phyloP scores from a whole-genome alignment of 2,329 filamentous ascomycete genomes.

The Knoxdaviesia proteae region DNA sequence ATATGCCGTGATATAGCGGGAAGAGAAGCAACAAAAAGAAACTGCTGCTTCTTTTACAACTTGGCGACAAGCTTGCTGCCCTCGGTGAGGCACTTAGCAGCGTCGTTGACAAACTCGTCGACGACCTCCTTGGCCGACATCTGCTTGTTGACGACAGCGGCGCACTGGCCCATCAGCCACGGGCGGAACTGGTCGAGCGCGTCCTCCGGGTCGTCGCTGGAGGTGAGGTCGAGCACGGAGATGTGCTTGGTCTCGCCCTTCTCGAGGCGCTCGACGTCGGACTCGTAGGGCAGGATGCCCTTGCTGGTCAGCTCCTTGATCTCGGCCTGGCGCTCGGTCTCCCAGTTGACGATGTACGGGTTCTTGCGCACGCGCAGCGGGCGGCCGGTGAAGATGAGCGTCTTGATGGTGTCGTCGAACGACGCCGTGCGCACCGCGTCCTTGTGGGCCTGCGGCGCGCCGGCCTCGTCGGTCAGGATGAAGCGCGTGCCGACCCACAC shows the following conservation, averaged over 20 bases:
- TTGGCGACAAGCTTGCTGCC: slow-evolving; percentile 51
- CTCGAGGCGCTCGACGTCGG: slow-evolving; percentile 70
- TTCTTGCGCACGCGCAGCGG: slow-evolving; percentile 88
- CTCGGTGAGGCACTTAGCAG: slow-evolving; percentile 46
- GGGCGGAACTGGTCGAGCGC: slow-evolving; percentile 79
- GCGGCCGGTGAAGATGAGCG: slow-evolving; percentile 95
- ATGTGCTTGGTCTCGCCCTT: slow-evolving; percentile 22
- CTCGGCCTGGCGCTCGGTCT: slow-evolving; percentile 72
- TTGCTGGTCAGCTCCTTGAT: slow-evolving; percentile 81
- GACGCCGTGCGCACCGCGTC: slow-evolving; percentile 80
- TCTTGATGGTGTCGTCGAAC: slow-evolving; percentile 91
- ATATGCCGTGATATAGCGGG: background rate
- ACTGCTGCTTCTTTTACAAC: slow-evolving; percentile 27
- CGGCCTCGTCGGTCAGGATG: slow-evolving; percentile 82
- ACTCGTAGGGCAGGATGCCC: slow-evolving; percentile 83
- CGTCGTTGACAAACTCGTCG: slow-evolving; percentile 80
- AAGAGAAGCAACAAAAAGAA: background rate
- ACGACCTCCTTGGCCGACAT: slow-evolving; percentile 81
- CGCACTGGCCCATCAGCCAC: slow-evolving; percentile 91
- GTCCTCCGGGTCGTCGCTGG: slow-evolving; percentile 51
- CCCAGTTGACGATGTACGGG: slow-evolving; percentile 88
- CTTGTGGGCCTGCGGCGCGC: slow-evolving; percentile 82
- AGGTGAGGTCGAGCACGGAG: slow-evolving; percentile 27
- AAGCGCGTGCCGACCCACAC: slow-evolving; percentile 98
- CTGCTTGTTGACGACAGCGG: slow-evolving; percentile 81